Conservation (phyloP, 257 asterid species). For the Henckelia pumila region DNA sequence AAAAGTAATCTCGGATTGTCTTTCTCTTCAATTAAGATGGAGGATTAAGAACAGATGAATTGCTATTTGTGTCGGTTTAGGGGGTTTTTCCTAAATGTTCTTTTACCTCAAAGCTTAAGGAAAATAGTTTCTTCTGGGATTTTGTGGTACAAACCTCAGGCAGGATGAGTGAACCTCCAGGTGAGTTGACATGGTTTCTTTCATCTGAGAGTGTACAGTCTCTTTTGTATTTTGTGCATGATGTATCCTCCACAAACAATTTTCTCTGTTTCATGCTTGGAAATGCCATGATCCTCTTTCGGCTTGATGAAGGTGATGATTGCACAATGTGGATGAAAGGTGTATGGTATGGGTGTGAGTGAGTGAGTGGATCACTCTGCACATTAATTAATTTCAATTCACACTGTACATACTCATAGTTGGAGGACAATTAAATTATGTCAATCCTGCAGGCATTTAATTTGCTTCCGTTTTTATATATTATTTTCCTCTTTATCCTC, state of each 20-base stretch:
- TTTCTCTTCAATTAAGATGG: conserved; percentile 79
- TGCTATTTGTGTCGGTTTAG: conserved; percentile 59
- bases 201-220: conserved; percentile 15
- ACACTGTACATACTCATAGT: no score
- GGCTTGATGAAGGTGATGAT: conserved; percentile 82
- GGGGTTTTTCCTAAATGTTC: conserved; percentile 51
- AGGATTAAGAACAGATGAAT: conserved; percentile 81
- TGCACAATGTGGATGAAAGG: no score
- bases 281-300: conserved; percentile 66
- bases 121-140: conserved; percentile 47
- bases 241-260: conserved; percentile 52
- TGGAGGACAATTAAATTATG: no score
- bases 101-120: conserved; percentile 38
- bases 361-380: no score
- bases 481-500: no score
- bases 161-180: conserved; percentile 26
- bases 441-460: no score
- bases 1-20: conserved; percentile 81
- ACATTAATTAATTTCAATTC: no score
- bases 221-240: conserved; percentile 28
- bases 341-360: no score
- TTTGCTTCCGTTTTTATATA: no score
- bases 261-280: conserved; percentile 54
- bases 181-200: conserved; percentile 24
- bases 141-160: conserved; percentile 62